Conservation (phyloP, 179 eudicot species). For the Corrigiola litoralis region DNA sequence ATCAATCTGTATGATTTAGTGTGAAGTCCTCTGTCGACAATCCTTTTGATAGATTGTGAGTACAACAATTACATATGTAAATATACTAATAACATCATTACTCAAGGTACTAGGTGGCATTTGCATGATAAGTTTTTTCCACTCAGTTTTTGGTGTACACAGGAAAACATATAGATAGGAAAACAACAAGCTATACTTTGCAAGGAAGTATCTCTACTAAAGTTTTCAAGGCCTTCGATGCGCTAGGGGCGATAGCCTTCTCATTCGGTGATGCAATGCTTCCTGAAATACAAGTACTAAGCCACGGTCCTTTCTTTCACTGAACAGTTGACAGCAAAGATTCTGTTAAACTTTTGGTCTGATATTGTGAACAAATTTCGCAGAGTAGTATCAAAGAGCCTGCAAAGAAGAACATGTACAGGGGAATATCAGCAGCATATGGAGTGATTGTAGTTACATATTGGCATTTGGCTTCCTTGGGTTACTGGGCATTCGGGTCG, state of each 20-base stretch:
- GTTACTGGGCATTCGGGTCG: conserved; percentile 17
- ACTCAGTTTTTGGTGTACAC: not conserved
- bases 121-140: not conserved
- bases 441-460: conserved; percentile 7
- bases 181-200: conserved; percentile 1
- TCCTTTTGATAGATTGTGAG: no score
- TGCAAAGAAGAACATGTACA: conserved; percentile 17
- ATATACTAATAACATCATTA: no score
- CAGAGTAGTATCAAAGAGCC: conserved; percentile 10
- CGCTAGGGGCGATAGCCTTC: conserved; percentile 2
- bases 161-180: not conserved
- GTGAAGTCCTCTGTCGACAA: no score
- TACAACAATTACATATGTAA: no score
- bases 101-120: not conserved
- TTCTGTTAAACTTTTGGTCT: no score
- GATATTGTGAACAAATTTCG: not conserved
- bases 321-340: no score
- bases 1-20: no score
- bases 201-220: not conserved
- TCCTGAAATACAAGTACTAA: conserved; percentile 10
- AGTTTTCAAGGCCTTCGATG: conserved; percentile 9
- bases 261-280: conserved; percentile 15
- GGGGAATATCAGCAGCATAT: conserved; percentile 12
- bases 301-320: no score
- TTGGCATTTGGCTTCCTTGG: conserved; percentile 5